A percentile compares a stretch with the other conserved stretches of the same genome.
Evolutionary conservation across 495 filamentous ascomycete genomes (phyloP).

Genomic region (Paragyromitra xinjiangensis): DNA sequence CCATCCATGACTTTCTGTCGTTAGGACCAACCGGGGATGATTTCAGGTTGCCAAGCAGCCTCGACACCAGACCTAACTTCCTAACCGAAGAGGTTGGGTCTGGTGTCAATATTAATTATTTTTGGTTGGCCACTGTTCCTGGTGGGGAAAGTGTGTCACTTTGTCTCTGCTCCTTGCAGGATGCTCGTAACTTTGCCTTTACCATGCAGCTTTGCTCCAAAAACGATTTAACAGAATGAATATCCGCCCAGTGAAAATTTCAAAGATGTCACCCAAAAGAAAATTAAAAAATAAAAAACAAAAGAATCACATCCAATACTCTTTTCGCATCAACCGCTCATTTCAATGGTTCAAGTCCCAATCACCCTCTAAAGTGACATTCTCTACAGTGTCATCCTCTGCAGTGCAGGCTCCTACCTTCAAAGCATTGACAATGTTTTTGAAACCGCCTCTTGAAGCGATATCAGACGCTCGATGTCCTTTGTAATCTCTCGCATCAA

Average conservation of each 20-base stretch:
- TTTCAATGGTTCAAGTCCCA: neutral
- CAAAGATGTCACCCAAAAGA: neutral
- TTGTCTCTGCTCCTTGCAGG: slow-evolving; percentile 9
- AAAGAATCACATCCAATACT: neutral
- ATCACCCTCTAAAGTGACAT: neutral
- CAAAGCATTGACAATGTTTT: neutral
- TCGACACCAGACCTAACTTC: neutral
- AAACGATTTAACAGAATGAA: slow-evolving; percentile 9
- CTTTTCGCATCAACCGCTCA: neutral
- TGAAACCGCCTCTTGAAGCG: neutral
- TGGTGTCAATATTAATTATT: slow-evolving; percentile 12
- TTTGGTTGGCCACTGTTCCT: neutral
- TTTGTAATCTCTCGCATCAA: neutral
- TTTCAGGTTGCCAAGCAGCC: neutral
- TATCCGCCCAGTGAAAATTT: slow-evolving; percentile 2
- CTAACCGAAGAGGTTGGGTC: neutral
- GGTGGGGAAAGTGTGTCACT: neutral
- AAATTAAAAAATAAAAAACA: neutral
- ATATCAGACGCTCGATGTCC: slow-evolving; percentile 8
- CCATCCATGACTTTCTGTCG: neutral
- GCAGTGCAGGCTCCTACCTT: neutral
- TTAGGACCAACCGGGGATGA: neutral
- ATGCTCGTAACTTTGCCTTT: neutral
- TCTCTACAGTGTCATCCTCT: neutral
- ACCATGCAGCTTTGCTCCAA: neutral